Percentiles rank a stretch among this genome's conserved stretches.
These are phyloP conservation scores for Dryas octopetala DNA, from an alignment of 306 rosid genomes.

Conservation along the genomic window DNA sequence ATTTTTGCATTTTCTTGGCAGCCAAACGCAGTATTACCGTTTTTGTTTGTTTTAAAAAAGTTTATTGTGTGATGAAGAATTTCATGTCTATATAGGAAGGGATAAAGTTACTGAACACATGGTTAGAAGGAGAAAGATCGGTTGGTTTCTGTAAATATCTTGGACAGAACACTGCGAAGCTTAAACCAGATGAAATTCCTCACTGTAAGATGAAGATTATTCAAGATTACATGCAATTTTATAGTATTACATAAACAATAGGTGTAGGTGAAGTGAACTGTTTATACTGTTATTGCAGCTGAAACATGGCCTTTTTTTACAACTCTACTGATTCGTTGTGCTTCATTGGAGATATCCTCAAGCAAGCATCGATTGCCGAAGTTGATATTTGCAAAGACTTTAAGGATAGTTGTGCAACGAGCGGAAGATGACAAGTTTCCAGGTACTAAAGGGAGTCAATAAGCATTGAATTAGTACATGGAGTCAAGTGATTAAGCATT, in stretches of 20 bases:
- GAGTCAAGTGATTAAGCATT: neutral
- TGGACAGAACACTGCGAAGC: conserved; percentile 65
- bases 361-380: conserved; percentile 71
- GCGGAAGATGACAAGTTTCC: conserved; percentile 72
- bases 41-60: neutral
- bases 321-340: conserved; percentile 62
- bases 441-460: conserved; percentile 43
- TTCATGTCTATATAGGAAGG: conserved; percentile 57
- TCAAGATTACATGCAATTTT: conserved; percentile 1
- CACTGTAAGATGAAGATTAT: conserved; percentile 47
- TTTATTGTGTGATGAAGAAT: neutral
- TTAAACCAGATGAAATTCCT: conserved; percentile 64
- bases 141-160: conserved; percentile 68
- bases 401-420: conserved; percentile 68
- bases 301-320: conserved; percentile 93
- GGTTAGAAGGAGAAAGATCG: conserved; percentile 88
- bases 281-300: conserved; percentile 54
- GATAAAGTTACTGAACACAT: conserved; percentile 71
- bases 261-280: conserved; percentile 12
- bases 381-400: conserved; percentile 72
- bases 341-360: conserved; percentile 70
- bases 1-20: neutral
- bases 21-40: neutral
- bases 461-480: neutral
- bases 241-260: conserved; percentile 3